A percentile compares a stretch with the other conserved stretches of the same genome.
Evolutionary conservation across 306 rosid species (phyloP).

Genomic region (Cyclanthera cordifolia): DNA sequence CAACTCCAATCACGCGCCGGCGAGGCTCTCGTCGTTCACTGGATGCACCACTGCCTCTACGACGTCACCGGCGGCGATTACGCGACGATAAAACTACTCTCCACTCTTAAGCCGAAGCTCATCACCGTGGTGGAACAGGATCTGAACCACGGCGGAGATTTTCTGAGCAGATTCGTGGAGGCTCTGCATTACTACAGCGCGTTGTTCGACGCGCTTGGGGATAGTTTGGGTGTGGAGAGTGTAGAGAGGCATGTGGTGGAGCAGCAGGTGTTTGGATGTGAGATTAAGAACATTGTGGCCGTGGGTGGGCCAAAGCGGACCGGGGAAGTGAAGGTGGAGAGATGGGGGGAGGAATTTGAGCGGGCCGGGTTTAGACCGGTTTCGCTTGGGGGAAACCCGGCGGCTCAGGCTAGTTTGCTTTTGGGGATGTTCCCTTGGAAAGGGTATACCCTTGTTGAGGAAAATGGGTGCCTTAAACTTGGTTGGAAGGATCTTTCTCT

Average conservation of each 20-base stretch:
- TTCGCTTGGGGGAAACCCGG: slow-evolving; percentile 83
- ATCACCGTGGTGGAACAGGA: slow-evolving; percentile 85
- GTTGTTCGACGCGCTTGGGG: slow-evolving; percentile 97
- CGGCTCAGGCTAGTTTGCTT: slow-evolving; percentile 71
- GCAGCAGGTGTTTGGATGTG: slow-evolving; percentile 84
- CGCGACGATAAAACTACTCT: slow-evolving; percentile 53
- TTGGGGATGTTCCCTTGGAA: slow-evolving; percentile 93
- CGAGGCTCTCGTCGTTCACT: slow-evolving; percentile 80
- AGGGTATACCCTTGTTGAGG: slow-evolving; percentile 85
- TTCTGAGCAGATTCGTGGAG: slow-evolving; percentile 84
- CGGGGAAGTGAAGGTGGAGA: slow-evolving; percentile 70
- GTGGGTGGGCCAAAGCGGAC: slow-evolving; percentile 95
- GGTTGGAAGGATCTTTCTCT: slow-evolving; percentile 94
- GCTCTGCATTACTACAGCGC: slow-evolving; percentile 98
- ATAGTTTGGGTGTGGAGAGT: slow-evolving; percentile 49
- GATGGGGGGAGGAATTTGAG: slow-evolving; percentile 72
- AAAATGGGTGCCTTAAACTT: slow-evolving; percentile 64
- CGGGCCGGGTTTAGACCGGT: slow-evolving; percentile 65
- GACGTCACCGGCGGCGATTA: slow-evolving; percentile 86
- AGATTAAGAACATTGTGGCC: slow-evolving; percentile 85
- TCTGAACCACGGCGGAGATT: slow-evolving; percentile 75
- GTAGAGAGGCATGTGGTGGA: slow-evolving; percentile 80
- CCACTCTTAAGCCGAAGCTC: slow-evolving; percentile 51
- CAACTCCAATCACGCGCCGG: slow-evolving; percentile 44
- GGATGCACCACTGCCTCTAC: slow-evolving; percentile 97